Evolutionary conservation across 768 basidiomycete genomes (phyloP), one percentile per base, ranked within the genome.

Genomic region (Mycena alexandri): DNA sequence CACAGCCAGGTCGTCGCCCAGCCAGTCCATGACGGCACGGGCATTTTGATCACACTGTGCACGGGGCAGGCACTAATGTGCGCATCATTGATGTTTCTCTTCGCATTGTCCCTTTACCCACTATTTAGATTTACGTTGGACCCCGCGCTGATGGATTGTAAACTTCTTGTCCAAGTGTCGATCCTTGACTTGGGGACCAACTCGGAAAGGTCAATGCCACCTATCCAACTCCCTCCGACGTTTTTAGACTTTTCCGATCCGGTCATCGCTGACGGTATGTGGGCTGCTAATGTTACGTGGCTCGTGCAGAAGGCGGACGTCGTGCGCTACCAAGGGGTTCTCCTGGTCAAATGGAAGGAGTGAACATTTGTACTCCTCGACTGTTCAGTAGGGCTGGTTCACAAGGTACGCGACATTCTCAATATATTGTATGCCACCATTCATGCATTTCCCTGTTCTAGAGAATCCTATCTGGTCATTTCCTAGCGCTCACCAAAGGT

Each of bases 141-240:
- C 53, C 62, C 53, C 44, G 42, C 21, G 29, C 62, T n/a, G 14
- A n/a, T 63, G 62, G 36, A 55, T 36, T 55, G 43, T 21, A 46
- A 55, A 55, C 33, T 63, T 33, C 29, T 63, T 14, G 43, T 55
- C 14, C 33, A 48, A 47, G 29, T 25, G 24, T 53, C 16, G 24
- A 22, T 55, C 53, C 33, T 63, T 9, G 62, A 55, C 43, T 48
- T 63, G 53, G 41, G 29, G 33, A 41, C 53, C 52, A 55, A 55
- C 33, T 47, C 41, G 43, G 62, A 47, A 33, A 55, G 44, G 62
- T 36, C 19, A 47, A 22, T 63, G 44, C 44, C 34, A n/a, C 43
- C 53, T 25, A 47, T 63, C 25, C 52, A 63, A 56, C 53, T 63
- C 42, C 62, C 62, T 47, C 52, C 21, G n/a, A 55, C 43, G 25